Conservation (phyloP, 73 alveolate species). For the Tetrahymena thermophila region DNA sequence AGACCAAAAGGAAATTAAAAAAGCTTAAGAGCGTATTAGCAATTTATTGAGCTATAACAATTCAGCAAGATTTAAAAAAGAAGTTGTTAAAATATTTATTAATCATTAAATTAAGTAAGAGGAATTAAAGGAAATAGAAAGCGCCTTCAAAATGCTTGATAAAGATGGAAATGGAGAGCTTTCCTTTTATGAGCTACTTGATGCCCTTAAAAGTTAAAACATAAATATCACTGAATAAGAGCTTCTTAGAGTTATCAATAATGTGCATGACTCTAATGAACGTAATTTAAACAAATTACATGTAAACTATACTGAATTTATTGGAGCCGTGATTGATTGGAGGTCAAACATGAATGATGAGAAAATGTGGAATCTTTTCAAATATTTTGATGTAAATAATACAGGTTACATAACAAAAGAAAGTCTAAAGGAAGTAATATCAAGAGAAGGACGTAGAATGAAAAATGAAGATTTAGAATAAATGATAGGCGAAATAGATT, state of each 20-base stretch:
- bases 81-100: background rate
- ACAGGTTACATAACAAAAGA: slow-evolving; percentile 50
- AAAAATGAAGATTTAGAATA: slow-evolving; percentile 23
- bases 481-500: slow-evolving; percentile 44
- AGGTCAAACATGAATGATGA: slow-evolving; percentile 26
- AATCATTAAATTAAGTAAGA: background rate
- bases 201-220: background rate
- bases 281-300: background rate
- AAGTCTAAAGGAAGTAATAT: slow-evolving; percentile 48
- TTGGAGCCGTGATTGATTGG: slow-evolving; percentile 49
- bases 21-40: background rate
- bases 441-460: slow-evolving; percentile 48
- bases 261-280: background rate
- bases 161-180: background rate
- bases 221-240: background rate
- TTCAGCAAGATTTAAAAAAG: background rate
- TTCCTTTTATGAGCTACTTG: background rate
- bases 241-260: background rate
- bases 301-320: slow-evolving; percentile 55
- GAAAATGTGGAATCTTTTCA: slow-evolving; percentile 43
- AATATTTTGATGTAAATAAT: slow-evolving; percentile 51
- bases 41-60: background rate
- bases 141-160: background rate
- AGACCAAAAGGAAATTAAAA: background rate
- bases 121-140: background rate